Base-by-base conservation (phyloP, 2,329 filamentous ascomycete genomes). In the Fusarium compactum region DNA sequence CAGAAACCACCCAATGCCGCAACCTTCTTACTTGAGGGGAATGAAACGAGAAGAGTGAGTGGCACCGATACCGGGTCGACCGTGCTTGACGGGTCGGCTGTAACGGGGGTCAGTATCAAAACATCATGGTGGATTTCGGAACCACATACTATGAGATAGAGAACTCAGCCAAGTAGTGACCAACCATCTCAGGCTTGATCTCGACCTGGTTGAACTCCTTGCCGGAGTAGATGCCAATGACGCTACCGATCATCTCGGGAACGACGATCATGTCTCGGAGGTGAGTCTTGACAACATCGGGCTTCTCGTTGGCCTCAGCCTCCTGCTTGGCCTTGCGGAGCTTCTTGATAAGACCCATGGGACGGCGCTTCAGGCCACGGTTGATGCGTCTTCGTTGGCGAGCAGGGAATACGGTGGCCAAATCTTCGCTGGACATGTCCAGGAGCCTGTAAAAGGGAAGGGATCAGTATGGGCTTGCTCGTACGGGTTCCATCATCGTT, bases 171-270 rank as follows among this genome's bases (percentile, higher is more conserved):
- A 99, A 90, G 90, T 98, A 98, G 90, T 98, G 95, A 84, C 96
- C 96, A 85, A 99, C 96, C 96, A 99, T 99, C 90, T 99, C 96
- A 80, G 96, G 96, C 92, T 98, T 98, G 89, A 99, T 96, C 87
- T 99, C 96, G 80, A 99, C 95, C 90, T 98, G 95, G 92, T 99
- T 99, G 93, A 99, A 99, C 87, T 98, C 95, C 92, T 99, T 99
- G 83, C 96, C 96, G 77, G 94, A 97, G 93, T 99, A 99, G 89
- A 99, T 96, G 84, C 95, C 96, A 81, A 99, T 92, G 81, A 99
- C 95, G 85, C 89, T 93, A 81, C 96, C 96, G 83, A 99, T 99
- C 96, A 99, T 98, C 90, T 99, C 96, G 80, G 96, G 96, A 79
- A 99, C 96, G 82, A 99, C 91, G 85, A 99, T 98, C 96, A 99